Conservation (phyloP, 2,329 filamentous ascomycete genomes). For the Shiraia sp. region DNA sequence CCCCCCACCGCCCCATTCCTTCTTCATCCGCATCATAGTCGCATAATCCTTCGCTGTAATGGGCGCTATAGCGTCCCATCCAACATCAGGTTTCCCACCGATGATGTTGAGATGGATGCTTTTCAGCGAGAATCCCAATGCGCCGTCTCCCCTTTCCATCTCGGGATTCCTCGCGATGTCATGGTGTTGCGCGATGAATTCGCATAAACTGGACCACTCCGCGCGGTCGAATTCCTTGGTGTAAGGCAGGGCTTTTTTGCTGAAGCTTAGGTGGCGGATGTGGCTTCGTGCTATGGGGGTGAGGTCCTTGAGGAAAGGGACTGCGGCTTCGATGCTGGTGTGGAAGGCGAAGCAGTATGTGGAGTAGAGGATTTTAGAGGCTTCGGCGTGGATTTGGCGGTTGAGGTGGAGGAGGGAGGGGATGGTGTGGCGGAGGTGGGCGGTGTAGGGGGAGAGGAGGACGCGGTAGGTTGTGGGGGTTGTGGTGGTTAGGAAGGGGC, state of each 20-base stretch:
- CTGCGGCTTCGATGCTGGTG: slow-evolving; percentile 62
- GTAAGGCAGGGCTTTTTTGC: slow-evolving; percentile 60
- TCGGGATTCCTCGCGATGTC: not conserved
- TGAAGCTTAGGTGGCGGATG: slow-evolving; percentile 57
- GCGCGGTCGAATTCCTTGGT: slow-evolving; percentile 59
- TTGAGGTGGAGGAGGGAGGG: slow-evolving; percentile 32
- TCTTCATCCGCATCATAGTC: slow-evolving; percentile 29
- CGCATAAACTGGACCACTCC: slow-evolving; percentile 60
- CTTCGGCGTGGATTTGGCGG: slow-evolving; percentile 57
- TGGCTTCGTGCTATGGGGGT: slow-evolving; percentile 53
- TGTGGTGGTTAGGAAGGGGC: slow-evolving; percentile 49
- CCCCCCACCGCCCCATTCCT: slow-evolving; percentile 26
- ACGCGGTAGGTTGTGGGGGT: slow-evolving; percentile 61
- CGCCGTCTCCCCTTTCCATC: not conserved
- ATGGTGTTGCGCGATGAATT: slow-evolving; percentile 32
- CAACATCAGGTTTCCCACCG: slow-evolving; percentile 54
- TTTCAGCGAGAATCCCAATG: slow-evolving; percentile 14
- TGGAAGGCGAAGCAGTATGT: slow-evolving; percentile 63
- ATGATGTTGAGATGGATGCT: slow-evolving; percentile 55
- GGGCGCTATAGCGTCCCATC: slow-evolving; percentile 54
- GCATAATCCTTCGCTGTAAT: slow-evolving; percentile 26
- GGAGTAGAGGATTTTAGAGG: slow-evolving; percentile 60
- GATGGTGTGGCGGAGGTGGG: slow-evolving; percentile 49
- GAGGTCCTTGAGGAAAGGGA: slow-evolving; percentile 63
- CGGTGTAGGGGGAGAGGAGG: slow-evolving; percentile 49